Percentiles rank a stretch among this genome's conserved stretches.
Conservation (phyloP, 2,329 filamentous ascomycete genomes). For the Scedosporium dehoogii region DNA sequence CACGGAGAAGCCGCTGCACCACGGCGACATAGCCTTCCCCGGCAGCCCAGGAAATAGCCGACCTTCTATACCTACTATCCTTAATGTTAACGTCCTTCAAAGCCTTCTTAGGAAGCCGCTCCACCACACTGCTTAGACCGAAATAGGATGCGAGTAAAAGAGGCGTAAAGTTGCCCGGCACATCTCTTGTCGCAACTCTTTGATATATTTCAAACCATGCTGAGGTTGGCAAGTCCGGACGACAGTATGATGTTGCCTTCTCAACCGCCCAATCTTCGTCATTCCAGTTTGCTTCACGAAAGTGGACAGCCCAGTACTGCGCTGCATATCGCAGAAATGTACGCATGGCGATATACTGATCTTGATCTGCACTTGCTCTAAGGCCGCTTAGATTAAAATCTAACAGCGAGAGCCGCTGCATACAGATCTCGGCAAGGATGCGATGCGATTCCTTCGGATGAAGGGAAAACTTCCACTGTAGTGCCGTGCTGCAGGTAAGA, state of each 20-base stretch:
- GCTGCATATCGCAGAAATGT: conserved; percentile 11
- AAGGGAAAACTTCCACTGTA: conserved; percentile 3
- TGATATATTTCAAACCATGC: background rate
- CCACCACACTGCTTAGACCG: background rate
- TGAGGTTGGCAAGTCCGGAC: background rate
- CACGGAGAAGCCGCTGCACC: background rate
- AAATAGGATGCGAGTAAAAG: background rate
- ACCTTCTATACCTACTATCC: background rate
- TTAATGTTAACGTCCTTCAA: background rate
- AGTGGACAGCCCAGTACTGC: conserved; percentile 9
- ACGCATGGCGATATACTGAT: background rate
- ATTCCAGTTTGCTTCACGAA: background rate
- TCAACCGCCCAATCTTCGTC: background rate
- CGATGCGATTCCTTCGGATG: background rate
- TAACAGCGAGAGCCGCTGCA: background rate
- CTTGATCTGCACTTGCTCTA: background rate
- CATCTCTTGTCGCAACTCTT: background rate
- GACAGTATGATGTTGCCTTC: background rate
- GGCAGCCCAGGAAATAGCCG: background rate
- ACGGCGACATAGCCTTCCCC: background rate
- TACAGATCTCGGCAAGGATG: background rate
- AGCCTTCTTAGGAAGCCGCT: background rate
- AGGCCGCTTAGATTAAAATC: background rate
- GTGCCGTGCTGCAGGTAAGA: no score
- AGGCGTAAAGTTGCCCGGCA: background rate